Percentiles rank a stretch among this genome's conserved stretches.
Conservation (phyloP, 148 eudicot genomes). For the Fagopyrum tataricum region DNA sequence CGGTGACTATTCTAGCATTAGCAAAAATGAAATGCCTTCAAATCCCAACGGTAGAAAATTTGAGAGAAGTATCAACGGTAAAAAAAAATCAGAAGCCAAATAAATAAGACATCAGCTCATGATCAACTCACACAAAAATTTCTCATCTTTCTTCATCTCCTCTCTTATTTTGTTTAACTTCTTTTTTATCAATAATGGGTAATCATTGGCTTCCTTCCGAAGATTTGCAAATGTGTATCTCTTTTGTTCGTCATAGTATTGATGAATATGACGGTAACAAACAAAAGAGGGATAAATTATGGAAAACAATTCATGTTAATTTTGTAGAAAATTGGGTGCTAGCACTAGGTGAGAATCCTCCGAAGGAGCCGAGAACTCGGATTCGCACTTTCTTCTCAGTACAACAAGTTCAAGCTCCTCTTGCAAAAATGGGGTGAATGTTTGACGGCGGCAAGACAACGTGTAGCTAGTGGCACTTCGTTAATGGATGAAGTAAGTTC, state of each 20-base stretch:
- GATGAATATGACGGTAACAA: neutral
- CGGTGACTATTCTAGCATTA: too few species aligned
- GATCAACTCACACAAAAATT: neutral
- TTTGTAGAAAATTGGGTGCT: neutral
- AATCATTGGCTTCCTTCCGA: conserved; percentile 5
- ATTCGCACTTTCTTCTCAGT: neutral
- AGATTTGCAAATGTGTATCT: neutral
- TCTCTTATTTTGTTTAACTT: neutral
- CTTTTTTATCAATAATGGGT: too few species aligned
- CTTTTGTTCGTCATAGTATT: neutral
- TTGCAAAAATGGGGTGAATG: too few species aligned
- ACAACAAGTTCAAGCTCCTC: neutral
- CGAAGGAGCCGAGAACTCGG: neutral
- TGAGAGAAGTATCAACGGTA: too few species aligned
- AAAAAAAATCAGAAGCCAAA: too few species aligned
- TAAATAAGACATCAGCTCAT: too few species aligned
- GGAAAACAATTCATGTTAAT: neutral
- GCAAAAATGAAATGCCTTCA: too few species aligned
- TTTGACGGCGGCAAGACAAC: too few species aligned
- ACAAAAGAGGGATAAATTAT: neutral
- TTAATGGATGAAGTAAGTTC: neutral
- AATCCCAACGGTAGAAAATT: too few species aligned
- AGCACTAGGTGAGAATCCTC: neutral
- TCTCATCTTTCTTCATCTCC: neutral
- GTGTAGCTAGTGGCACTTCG: too few species aligned